A percentile compares a stretch with the other conserved stretches of the same genome.
Conservation (phyloP, 2,329 filamentous ascomycete species). For the Aschersonia sp. region DNA sequence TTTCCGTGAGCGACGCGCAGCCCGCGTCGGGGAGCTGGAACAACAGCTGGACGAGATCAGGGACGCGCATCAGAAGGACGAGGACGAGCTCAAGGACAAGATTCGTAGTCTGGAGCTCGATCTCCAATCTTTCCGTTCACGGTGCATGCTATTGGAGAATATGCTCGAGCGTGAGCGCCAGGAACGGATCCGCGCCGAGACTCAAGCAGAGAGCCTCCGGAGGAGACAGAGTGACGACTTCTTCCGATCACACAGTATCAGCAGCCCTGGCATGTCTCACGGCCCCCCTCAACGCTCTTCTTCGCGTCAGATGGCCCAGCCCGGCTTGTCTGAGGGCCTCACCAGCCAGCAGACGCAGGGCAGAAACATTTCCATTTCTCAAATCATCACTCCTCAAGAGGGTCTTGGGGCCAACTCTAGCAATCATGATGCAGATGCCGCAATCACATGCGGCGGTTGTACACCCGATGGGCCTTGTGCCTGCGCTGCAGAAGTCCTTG, state of each 20-base stretch:
- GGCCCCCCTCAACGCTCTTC: slow-evolving; percentile 12
- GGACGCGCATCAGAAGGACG: slow-evolving; percentile 39
- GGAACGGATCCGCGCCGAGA: slow-evolving; percentile 28
- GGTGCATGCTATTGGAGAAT: slow-evolving; percentile 48
- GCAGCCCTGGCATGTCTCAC: slow-evolving; percentile 11
- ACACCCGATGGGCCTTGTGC: slow-evolving; percentile 36
- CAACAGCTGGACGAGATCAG: slow-evolving; percentile 49
- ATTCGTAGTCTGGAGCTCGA: slow-evolving; percentile 47
- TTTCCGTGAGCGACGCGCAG: slow-evolving; percentile 76
- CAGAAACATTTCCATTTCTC: slow-evolving; percentile 38
- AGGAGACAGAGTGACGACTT: slow-evolving; percentile 14
- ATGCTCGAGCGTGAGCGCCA: slow-evolving; percentile 45
- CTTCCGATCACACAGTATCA: slow-evolving; percentile 14
- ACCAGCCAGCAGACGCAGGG: slow-evolving; percentile 11
- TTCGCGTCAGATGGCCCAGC: slow-evolving; percentile 12
- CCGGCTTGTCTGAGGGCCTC: slow-evolving; percentile 13
- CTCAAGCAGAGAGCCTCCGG: slow-evolving; percentile 21
- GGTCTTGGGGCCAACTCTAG: slow-evolving; percentile 14
- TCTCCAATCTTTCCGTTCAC: slow-evolving; percentile 47
- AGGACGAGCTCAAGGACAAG: slow-evolving; percentile 42
- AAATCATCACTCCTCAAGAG: slow-evolving; percentile 41
- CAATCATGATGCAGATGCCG: slow-evolving; percentile 14
- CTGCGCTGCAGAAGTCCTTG: slow-evolving; percentile 44
- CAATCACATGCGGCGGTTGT: slow-evolving; percentile 41
- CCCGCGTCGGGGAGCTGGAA: slow-evolving; percentile 65